Base-by-base conservation (phyloP, 202 grass and related monocot genomes). In the Panicum virgatum region DNA sequence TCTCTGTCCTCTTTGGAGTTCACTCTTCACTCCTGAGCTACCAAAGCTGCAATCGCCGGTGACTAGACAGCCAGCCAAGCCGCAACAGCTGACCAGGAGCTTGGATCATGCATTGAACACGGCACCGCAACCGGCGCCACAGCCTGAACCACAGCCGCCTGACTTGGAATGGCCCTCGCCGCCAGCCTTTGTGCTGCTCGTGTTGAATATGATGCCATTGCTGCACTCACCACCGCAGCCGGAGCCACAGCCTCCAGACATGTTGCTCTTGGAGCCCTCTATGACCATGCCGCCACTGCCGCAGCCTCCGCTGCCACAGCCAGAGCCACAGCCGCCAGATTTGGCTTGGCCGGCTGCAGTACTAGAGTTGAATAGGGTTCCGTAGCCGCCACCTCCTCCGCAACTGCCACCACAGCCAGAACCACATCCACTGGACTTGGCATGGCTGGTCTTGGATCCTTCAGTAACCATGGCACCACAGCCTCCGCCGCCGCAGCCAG, bases 391-490 rank as follows among this genome's bases (percentile, higher is more conserved):
- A 0, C 74, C 20, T 3, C 40, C 40, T 1, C 66, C 36, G 0
- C 84, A 63, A 7, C 76, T 75, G 3, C 64, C 63, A 2, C 73
- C 83, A 4, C 87, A 85, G 12, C 87, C 83, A 7, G 75, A 78
- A 12, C 75, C 75, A 9, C 75, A 78, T 6, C 75, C 75, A 0
- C 72, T 40, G 2, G 51, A 74, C 32, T 9, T 14, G 2, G 34
- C 19, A 1, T 54, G 6, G 51, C 5, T 1, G 7, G 47, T 20
- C 3, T 27, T 2, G 5, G 46, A 19, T 27, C 46, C 16, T 50
- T 72, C 69, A 20, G 52, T 25, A 3, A 72, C 46, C 26, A 51
- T 30, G 44, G 63, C 42, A 2, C 56, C 10, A 4, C 56, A 22
- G 0, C 61, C 18, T 1, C 64, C 54, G 3, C 62, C 18, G 12